Base-by-base conservation (phyloP, 2,329 filamentous ascomycete species). In the Claviceps sp. region DNA sequence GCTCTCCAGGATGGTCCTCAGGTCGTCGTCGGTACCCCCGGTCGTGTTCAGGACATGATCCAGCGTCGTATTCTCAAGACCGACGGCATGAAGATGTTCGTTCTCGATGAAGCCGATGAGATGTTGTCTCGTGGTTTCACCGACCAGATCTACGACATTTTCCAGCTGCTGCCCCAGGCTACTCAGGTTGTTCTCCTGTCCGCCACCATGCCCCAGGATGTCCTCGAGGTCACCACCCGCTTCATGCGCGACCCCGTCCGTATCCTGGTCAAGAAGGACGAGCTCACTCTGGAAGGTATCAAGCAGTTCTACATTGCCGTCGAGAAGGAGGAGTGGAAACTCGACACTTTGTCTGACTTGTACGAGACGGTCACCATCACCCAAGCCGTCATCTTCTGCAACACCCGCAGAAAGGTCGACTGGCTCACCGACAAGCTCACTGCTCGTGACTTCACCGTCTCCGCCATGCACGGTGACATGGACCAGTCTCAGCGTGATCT, bases 261-360 rank as follows among this genome's bases (percentile, higher is more conserved):
- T 69, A 97, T 98, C 69, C 81, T 98, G 63, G 93, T 98, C 75
- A 98, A 98, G 87, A 95, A 95, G 83, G 91, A 94, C 68, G 93
- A 98, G 73, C 85, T 98, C 73, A 98, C 93, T 67, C 89, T 98
- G 55, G 93, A 98, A 77, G 93, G 93, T 88, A 95, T 98, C 70
- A 98, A 98, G 82, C 93, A 98, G 73, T 98, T 96, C 79, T 98
- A 96, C 79, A 97, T 98, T 74, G 93, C 93, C 55, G 93, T 98
- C 56, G 93, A 98, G 81, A 97, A 98, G 82, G 93, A 98, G 73
- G 93, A 98, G 69, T 98, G 93, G 93, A 98, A 98, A 78, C 85
- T 98, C 60, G 93, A 98, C 73, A 98, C 93, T 56, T 88, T 98
- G 57, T 97, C 88, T 65, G 93, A 98, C 75, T 76, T 98, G 63